phyloP scores from a whole-genome alignment of 2,329 filamentous ascomycete genomes.

The Pyrenophora graminea region DNA sequence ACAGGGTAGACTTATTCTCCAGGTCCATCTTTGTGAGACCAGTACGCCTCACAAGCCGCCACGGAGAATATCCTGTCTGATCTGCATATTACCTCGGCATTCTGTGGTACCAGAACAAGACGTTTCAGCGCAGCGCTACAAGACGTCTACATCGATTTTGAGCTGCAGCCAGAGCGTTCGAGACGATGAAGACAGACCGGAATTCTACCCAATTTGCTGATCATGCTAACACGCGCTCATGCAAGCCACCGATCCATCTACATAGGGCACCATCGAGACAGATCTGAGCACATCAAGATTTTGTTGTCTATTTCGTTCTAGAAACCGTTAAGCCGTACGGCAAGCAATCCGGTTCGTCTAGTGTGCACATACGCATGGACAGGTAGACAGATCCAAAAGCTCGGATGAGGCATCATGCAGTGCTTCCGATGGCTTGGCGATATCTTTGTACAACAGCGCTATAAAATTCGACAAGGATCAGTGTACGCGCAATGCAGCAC shows the following conservation, averaged over 20 bases:
- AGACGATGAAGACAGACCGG: constrained; percentile 6
- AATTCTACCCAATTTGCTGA: background rate
- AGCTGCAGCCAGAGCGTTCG: constrained; percentile 10
- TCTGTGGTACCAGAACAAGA: constrained; percentile 13
- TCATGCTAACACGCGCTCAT: constrained; percentile 26
- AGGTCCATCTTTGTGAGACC: constrained; percentile 41
- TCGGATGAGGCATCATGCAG: constrained; percentile 32
- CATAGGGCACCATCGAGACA: constrained; percentile 16
- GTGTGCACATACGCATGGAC: constrained; percentile 19
- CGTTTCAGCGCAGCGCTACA: constrained; percentile 25
- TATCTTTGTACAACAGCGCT: constrained; percentile 40
- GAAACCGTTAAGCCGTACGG: constrained; percentile 26
- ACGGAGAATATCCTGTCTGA: background rate
- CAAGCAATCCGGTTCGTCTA: constrained; percentile 30
- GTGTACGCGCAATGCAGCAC: constrained; percentile 33
- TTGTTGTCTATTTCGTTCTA: constrained; percentile 11
- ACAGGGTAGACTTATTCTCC: constrained; percentile 43
- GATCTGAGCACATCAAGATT: constrained; percentile 1
- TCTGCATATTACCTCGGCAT: background rate
- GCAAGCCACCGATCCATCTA: constrained; percentile 31
- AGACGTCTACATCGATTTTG: background rate
- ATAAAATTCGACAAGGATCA: constrained; percentile 27
- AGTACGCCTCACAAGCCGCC: constrained; percentile 44
- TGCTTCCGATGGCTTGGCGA: constrained; percentile 42
- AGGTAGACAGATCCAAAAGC: constrained; percentile 26